Base-by-base conservation (phyloP, 768 basidiomycete species). In the Hypsizygus marmoreus region DNA sequence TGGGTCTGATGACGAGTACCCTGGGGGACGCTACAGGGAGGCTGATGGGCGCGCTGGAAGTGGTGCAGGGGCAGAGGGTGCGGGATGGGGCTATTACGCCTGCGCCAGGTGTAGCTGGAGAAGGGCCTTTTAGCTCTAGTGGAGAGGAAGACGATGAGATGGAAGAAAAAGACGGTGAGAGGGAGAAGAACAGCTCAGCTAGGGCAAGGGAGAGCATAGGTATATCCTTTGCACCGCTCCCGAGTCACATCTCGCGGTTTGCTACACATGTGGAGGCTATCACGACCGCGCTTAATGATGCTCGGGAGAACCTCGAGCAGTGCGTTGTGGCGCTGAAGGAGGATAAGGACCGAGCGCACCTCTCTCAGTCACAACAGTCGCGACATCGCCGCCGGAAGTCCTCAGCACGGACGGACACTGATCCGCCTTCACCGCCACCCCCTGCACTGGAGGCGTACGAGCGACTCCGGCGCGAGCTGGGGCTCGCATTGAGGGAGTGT, bases 401-500 rank as follows among this genome's bases (percentile, higher is more conserved):
- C n/a, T n/a, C n/a, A n/a, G n/a, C n/a, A n/a, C n/a, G n/a, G n/a
- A n/a, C 64, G 30, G 56, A 61, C 4, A 51, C 43, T 4, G 64
- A 57, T 34, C 50, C 45, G 45, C 72, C 73, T 2, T 80, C 85
- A 2, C 53, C 29, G 7, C 19, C 20, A 1, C 30, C 42, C 42
- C 74, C 75, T 1, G 81, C 86, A 1, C 53, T 92, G 23, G 77
- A 76, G 40, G 82, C 86, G 5, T 92, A 90, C 59, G 91, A 91
- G 45, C 71, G 83, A 0, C 71, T 92, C 12, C 76, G 90, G 9
- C 76, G 81, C 4, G 88, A 91, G 56, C 75, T 93, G 6, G 91
- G 90, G 6, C 64, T 86, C 17, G 90, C 88, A 1, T 66, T 92
- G 23, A 70, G 89, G 6, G 91, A 92, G 56, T 92, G 88, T 58